Base-by-base conservation (phyloP, 2,329 filamentous ascomycete genomes). In the Paecilomyces sp. region DNA sequence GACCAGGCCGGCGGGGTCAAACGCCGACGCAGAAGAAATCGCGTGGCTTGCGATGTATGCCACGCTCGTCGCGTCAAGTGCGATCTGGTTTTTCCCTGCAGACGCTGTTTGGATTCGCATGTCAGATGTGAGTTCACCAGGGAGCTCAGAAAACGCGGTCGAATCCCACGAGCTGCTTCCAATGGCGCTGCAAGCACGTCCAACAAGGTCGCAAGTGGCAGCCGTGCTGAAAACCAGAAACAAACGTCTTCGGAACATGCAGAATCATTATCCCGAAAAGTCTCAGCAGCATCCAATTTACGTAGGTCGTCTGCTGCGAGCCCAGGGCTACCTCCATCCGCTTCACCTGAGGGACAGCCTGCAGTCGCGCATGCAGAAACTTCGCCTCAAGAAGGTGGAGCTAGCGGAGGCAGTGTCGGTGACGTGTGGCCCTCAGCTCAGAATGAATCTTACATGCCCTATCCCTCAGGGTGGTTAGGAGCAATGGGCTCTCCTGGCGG, bases 41-140 rank as follows among this genome's bases (percentile, higher is more conserved):
- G 69, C 52, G 71, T 74, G 69, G 92, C 92, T 22, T 97, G 92
- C 77, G 92, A 97, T 75, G 92, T 96, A 74, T 97, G 92, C 77
- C 96, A 97, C 74, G 90, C 96, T 72, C 82, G 96, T 61, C 84
- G 92, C 64, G 96, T 92, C 22, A 96, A 95, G 77, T 97, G 92
- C 74, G 92, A 97, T 75, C 92, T 92, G 57, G 90, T 94, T 70
- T 85, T 90, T 63, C 92, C 92, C 57, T 97, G 92, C 73, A 91
- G 91, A 55, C 91, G 96, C 74, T 97, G 92, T 74, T 87, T 92
- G 71, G 90, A 90, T 89, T 85, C 77, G 84, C 81, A 67, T 15
- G 69, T 68, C 11, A 65, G 61, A 41, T 97, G 92, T 78, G 91
- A 96, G 77, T 96, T 96, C 74, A 88, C 92, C 59, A 88, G 93